Evolutionary conservation across 2,329 filamentous ascomycete species (phyloP).

Genomic region (Metarhizium guizhouense): DNA sequence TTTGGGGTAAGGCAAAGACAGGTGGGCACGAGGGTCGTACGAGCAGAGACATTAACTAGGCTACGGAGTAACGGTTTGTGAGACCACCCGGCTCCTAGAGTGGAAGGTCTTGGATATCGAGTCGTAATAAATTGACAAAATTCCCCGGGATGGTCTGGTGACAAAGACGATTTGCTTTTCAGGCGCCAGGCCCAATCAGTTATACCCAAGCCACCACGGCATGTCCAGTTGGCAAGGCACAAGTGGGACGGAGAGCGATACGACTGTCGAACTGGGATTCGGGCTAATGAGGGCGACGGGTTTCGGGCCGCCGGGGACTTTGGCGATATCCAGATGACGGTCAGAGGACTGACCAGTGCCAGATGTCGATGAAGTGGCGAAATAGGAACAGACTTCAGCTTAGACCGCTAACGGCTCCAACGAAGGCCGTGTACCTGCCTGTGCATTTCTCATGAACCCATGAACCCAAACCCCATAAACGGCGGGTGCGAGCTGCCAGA

Average conservation of each 20-base stretch:
- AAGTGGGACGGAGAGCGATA: not conserved
- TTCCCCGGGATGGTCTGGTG: not conserved
- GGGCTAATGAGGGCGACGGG: not conserved
- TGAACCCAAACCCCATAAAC: not conserved
- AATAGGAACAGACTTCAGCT: not conserved
- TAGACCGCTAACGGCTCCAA: not conserved
- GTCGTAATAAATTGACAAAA: not conserved
- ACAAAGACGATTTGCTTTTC: not conserved
- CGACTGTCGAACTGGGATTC: not conserved
- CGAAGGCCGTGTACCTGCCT: not conserved
- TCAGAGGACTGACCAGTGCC: not conserved
- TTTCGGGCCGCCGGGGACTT: not conserved
- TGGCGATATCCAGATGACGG: not conserved
- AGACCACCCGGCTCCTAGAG: not conserved
- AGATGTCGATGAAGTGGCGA: not conserved
- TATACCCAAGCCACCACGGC: not conserved
- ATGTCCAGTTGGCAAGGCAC: not conserved
- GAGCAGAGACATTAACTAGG: too few species aligned
- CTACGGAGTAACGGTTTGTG: not conserved
- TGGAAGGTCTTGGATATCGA: not conserved
- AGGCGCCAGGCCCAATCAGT: not conserved
- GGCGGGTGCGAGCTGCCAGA: not conserved
- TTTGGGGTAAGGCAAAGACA: too few species aligned
- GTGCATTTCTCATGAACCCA: not conserved
- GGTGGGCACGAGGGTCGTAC: too few species aligned